Percentiles rank a stretch among this genome's conserved stretches.
phyloP scores from a whole-genome alignment of 768 basidiomycete genomes.

The Tephrocybe sp. region DNA sequence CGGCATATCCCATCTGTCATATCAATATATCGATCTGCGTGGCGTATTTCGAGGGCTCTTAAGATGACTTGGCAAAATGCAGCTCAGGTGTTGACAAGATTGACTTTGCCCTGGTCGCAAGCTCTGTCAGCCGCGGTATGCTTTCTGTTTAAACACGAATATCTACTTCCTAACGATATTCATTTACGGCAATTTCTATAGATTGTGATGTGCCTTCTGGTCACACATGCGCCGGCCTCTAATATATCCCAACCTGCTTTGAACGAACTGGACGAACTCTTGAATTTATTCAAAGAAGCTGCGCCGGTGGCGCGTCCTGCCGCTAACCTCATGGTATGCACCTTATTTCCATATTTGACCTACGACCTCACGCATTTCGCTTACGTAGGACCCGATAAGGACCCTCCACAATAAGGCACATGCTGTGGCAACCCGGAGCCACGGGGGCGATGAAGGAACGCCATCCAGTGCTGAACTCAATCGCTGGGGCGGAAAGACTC shows the following conservation, averaged over 20 bases:
- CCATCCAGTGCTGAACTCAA: constrained; percentile 50
- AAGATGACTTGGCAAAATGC: constrained; percentile 36
- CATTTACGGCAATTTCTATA: constrained; percentile 22
- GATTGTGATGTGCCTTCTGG: constrained; percentile 59
- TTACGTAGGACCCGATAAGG: constrained; percentile 37
- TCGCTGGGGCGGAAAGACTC: constrained; percentile 53
- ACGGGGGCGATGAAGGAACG: constrained; percentile 25
- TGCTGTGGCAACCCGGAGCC: constrained; percentile 32
- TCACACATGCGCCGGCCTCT: constrained; percentile 47
- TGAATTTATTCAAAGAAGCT: constrained; percentile 46
- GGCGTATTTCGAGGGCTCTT: too few species aligned
- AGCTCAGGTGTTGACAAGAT: constrained; percentile 41
- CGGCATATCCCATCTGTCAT: constrained; percentile 66
- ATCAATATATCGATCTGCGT: constrained; percentile 69
- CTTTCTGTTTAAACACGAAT: constrained; percentile 1
- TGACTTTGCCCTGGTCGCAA: constrained; percentile 63
- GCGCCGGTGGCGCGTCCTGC: constrained; percentile 44
- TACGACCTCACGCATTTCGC: neutral
- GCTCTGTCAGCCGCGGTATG: constrained; percentile 63
- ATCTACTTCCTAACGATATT: neutral
- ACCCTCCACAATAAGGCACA: constrained; percentile 43
- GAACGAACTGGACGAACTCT: constrained; percentile 44
- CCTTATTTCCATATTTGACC: neutral
- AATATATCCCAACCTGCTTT: constrained; percentile 45
- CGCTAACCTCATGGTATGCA: constrained; percentile 40